A percentile compares a stretch with the other conserved stretches of the same genome.
Evolutionary conservation across 2,329 filamentous ascomycete genomes (phyloP).

Genomic region (Clarireedia paspali): DNA sequence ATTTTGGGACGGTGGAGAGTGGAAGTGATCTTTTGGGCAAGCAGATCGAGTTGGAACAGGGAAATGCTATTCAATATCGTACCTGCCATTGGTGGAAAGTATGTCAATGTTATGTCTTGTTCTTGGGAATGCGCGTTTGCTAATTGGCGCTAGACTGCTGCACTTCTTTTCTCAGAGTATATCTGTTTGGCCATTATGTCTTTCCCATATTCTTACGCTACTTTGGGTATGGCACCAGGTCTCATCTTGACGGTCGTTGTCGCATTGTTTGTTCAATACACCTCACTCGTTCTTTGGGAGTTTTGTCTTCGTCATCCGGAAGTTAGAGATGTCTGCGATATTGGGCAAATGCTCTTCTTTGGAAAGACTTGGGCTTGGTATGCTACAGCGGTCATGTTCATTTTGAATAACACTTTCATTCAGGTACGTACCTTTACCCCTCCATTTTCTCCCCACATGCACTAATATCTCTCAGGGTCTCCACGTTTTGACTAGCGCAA

Average conservation of each 20-base stretch:
- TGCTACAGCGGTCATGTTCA: slow-evolving; percentile 73
- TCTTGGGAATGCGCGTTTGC: background rate
- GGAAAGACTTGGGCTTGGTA: slow-evolving; percentile 67
- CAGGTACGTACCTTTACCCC: slow-evolving; percentile 42
- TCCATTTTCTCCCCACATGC: background rate
- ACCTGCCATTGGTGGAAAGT: slow-evolving; percentile 86
- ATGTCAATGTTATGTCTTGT: slow-evolving; percentile 34
- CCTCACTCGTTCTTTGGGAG: slow-evolving; percentile 63
- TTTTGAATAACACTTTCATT: slow-evolving; percentile 91
- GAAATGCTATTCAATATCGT: slow-evolving; percentile 79
- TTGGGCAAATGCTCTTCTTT: slow-evolving; percentile 94
- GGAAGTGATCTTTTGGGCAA: slow-evolving; percentile 36
- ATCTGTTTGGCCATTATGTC: slow-evolving; percentile 93
- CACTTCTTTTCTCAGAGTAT: slow-evolving; percentile 87
- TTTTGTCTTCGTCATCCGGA: slow-evolving; percentile 89
- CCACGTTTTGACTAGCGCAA: slow-evolving; percentile 76
- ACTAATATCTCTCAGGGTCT: slow-evolving; percentile 44
- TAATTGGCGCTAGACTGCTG: slow-evolving; percentile 54
- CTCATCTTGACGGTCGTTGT: slow-evolving; percentile 76
- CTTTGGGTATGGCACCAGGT: slow-evolving; percentile 79
- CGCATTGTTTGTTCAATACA: slow-evolving; percentile 75
- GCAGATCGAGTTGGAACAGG: slow-evolving; percentile 71
- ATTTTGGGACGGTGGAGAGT: slow-evolving; percentile 14
- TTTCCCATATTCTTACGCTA: slow-evolving; percentile 86
- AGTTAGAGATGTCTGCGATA: slow-evolving; percentile 86